Percentiles rank a stretch among this genome's conserved stretches.
Conservation (phyloP, 345 rosid genomes). For the Zanthoxylum bungeanum region DNA sequence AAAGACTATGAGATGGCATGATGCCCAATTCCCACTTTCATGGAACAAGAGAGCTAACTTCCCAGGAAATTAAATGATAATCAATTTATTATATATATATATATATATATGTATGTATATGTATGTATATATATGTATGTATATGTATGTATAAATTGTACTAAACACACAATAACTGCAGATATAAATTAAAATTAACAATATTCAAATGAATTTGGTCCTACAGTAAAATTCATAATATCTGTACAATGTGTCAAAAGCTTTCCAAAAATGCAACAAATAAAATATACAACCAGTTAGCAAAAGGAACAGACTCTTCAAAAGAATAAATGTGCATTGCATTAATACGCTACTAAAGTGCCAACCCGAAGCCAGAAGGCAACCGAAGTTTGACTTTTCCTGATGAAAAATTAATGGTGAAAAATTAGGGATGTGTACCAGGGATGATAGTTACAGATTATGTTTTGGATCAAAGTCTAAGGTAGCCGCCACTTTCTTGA, state of each 20-base stretch:
- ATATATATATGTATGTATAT: too few species aligned
- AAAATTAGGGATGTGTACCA: conserved; percentile 1
- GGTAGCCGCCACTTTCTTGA: conserved; percentile 67
- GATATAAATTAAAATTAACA: neutral
- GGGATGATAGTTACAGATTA: neutral
- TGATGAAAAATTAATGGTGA: neutral
- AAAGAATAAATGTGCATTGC: neutral
- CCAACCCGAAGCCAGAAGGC: neutral
- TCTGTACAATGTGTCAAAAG: conserved; percentile 8
- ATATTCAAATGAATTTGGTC: neutral
- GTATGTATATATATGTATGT: too few species aligned
- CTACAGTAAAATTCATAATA: neutral
- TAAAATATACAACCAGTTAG: neutral
- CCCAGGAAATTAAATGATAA: too few species aligned
- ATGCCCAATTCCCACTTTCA: neutral
- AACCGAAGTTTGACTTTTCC: neutral
- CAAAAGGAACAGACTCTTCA: neutral
- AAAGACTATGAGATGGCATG: neutral
- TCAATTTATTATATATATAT: too few species aligned
- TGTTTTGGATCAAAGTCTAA: conserved; percentile 51
- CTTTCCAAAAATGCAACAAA: neutral
- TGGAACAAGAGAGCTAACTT: neutral
- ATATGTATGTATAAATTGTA: too few species aligned
- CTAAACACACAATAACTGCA: neutral
- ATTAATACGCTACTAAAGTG: neutral